Evolutionary conservation across 257 asterid species (phyloP), one percentile per base, ranked within the genome.

Genomic region (Nicotiana sylvestris): DNA sequence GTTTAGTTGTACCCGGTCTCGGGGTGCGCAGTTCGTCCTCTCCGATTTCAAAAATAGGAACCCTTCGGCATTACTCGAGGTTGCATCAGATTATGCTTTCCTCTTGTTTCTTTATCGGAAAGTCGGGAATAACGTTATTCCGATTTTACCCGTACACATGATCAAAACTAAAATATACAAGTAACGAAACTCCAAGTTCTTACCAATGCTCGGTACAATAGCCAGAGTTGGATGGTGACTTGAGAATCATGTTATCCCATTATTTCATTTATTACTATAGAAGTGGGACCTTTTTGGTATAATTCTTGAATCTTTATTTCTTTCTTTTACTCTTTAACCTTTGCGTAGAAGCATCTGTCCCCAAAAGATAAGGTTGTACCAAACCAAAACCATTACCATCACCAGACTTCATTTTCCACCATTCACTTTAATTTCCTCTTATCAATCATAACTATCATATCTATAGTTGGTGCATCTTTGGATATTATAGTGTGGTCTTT

Each of bases 311-410:
- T 74, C 25, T 27, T 27, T 25, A 0, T 43, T 21, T 49, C 12
- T 25, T 27, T 3, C 43, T 3, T 46, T 72, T 46, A 39, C 11
- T 46, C 43, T 69, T 69, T 46, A 46, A 46, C 35, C 60, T 6
- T 70, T 64, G 69, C 53, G 6, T 15, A 51, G 64, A 74, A 74
- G 64, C 64, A 51, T 74, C 27, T 27, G 56, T 21, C 1, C 43
- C 43, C 7, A 74, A 74, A 27, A 74, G 80, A 74, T 49, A 74
- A 74, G 64, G 62, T 49, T 13, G 27, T 74, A 74, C 79, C 64
- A 74, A 49, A 51, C 37, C 53, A 46, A 72, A 25, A 10, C 18
- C 12, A 39, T 43, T 70, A 39, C 18, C 10, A 70, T 70, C 37
- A 74, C 25, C 79, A 25, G 25, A 25, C n/a, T 49, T 74, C 64